A percentile compares a stretch with the other conserved stretches of the same genome.
Conservation (phyloP, 805 yeast genomes). For the Metschnikowia picachoensis region DNA sequence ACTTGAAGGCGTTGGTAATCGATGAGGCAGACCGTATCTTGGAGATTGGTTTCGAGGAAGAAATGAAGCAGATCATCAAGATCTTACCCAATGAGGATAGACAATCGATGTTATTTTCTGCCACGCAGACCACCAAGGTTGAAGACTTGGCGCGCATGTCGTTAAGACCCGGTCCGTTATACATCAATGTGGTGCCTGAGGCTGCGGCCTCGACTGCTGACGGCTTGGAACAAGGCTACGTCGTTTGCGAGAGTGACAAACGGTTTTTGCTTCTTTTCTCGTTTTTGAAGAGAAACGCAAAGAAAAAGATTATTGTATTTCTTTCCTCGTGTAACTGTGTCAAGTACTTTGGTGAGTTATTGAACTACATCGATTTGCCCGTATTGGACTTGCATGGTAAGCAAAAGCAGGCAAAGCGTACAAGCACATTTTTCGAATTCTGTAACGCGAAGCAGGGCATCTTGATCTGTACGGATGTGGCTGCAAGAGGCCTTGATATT, state of each 20-base stretch:
- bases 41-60: constrained; percentile 98
- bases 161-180: constrained; percentile 85
- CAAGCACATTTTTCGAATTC: constrained; percentile 96
- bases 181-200: constrained; percentile 87
- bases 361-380: constrained; percentile 95
- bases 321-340: constrained; percentile 96
- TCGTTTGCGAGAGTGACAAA: constrained; percentile 94
- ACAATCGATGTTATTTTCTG: constrained; percentile 97
- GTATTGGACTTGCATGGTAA: constrained; percentile 96
- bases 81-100: constrained; percentile 90
- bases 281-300: constrained; percentile 85
- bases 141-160: constrained; percentile 98
- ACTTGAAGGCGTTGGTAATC: constrained; percentile 86
- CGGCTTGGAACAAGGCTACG: constrained; percentile 97
- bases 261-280: constrained; percentile 87
- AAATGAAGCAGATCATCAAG: constrained; percentile 94
- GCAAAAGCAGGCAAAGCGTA: constrained; percentile 97
- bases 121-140: constrained; percentile 98
- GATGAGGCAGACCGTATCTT: constrained; percentile 98
- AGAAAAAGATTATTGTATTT: constrained; percentile 91
- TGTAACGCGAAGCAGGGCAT: constrained; percentile 96
- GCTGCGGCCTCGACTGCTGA: constrained; percentile 88
- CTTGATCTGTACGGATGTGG: constrained; percentile 94
- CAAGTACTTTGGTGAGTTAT: constrained; percentile 89
- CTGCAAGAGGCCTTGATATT: constrained; percentile 98